These are phyloP conservation scores for Saussurea involucrata DNA, from an alignment of 129 eudicot species.

Conservation along the genomic window DNA sequence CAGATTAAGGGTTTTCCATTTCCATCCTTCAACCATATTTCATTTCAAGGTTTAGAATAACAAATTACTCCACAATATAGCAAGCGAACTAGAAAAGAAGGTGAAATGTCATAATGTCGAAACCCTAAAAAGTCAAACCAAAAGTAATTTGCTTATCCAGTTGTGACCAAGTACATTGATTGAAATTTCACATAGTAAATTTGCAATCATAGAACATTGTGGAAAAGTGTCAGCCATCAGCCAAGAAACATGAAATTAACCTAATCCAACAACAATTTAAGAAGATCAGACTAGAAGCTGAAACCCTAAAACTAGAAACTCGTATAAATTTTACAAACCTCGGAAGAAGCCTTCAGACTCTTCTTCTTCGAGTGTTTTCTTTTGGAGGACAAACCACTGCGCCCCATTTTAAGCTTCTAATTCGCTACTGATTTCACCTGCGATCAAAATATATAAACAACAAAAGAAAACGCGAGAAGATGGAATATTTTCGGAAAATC, in stretches of 20 bases:
- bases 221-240: background rate
- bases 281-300: background rate
- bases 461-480: background rate
- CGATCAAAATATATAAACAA: conserved; percentile 10
- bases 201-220: background rate
- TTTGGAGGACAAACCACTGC: conserved; percentile 47
- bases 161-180: background rate
- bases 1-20: background rate
- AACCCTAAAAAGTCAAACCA: background rate
- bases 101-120: background rate
- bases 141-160: background rate
- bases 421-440: conserved; percentile 31
- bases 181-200: background rate
- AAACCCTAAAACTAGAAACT: conserved; percentile 24
- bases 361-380: conserved; percentile 41
- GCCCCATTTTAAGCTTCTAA: conserved; percentile 37
- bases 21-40: background rate
- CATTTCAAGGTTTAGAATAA: background rate
- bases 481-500: background rate
- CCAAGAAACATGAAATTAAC: background rate
- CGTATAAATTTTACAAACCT: conserved; percentile 32
- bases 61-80: background rate
- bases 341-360: conserved; percentile 36
- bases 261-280: background rate
- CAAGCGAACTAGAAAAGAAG: background rate